phyloP scores from a whole-genome alignment of 495 filamentous ascomycete genomes.

The Terfezia claveryi region DNA sequence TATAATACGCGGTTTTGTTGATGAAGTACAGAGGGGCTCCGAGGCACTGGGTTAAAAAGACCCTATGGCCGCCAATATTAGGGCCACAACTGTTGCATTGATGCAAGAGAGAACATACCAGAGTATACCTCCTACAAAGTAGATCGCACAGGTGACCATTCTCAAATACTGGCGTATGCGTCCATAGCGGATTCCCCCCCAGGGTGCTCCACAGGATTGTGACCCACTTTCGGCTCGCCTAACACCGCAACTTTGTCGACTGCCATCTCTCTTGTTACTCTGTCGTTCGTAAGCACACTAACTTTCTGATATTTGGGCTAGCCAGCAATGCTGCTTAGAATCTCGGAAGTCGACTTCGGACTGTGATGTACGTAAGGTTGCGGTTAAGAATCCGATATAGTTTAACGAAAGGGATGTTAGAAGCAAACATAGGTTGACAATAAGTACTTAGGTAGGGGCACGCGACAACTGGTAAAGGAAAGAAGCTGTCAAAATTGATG shows the following conservation, averaged over 20 bases:
- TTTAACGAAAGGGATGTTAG: no score
- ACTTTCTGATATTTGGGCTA: conserved; percentile 21
- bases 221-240: conserved; percentile 30
- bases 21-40: conserved; percentile 48
- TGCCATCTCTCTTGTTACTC: conserved; percentile 18
- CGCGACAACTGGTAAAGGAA: no score
- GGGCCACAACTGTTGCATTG: conserved; percentile 1
- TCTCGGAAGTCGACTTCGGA: no score
- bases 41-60: conserved; percentile 20
- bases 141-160: conserved; percentile 12
- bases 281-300: conserved; percentile 32
- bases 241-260: conserved; percentile 22
- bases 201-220: conserved; percentile 23
- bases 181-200: conserved; percentile 13
- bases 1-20: conserved; percentile 46
- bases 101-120: conserved; percentile 9
- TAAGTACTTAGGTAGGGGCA: no score
- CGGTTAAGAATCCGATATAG: no score
- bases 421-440: no score
- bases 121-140: conserved; percentile 13
- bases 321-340: no score
- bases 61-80: conserved; percentile 1
- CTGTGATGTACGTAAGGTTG: no score
- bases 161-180: conserved; percentile 12
- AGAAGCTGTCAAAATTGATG: no score